Evolutionary conservation across 805 yeast genomes (phyloP), one percentile per base, ranked within the genome.

Genomic region (Saccharomycopsis olivae): DNA sequence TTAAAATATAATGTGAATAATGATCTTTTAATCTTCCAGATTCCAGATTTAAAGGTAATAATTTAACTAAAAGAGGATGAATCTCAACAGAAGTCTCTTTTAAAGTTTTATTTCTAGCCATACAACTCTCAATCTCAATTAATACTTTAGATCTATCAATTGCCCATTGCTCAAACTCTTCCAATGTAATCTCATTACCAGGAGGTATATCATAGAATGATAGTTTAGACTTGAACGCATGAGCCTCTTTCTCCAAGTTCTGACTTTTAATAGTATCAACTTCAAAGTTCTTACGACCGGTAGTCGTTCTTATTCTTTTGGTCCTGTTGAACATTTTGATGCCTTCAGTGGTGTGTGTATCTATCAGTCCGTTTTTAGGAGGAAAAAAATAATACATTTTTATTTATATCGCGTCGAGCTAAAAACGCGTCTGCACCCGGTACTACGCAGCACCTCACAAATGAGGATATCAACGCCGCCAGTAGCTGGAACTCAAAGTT

Each of bases 111-210:
- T 78, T 76, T 50, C 94, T 68, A 18, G 79, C 74, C 32, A 69
- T 53, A 47, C 82, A 73, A 1, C 85, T 71, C 53, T 89, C 96
- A 37, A 92, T 78, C 54, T 86, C 95, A 40, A 87, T 71, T 43
- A 92, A 65, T 6, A 92, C 73, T 53, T 80, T 77, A 47, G 89
- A 66, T 44, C 99, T 64, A 53, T 89, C 97, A 40, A 92, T 79
- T 3, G 97, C 97, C 96, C 96, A 92, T 3, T 69, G 68, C 60
- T 92, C 98, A 59, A 92, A 92, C 52, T 92, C 84, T 48, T 88
- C 96, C 14, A 92, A 59, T 0, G 96, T 85, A 51, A 92, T 78
- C 58, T 92, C 97, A 11, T 78, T 76, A 24, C 69, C 60, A 1
- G 97, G 97, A 9, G 95, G 92, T 4, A 63, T 48, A 19, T 65